Evolutionary conservation across 805 yeast genomes (phyloP).

Genomic region (Maudiozyma saulgeensis): DNA sequence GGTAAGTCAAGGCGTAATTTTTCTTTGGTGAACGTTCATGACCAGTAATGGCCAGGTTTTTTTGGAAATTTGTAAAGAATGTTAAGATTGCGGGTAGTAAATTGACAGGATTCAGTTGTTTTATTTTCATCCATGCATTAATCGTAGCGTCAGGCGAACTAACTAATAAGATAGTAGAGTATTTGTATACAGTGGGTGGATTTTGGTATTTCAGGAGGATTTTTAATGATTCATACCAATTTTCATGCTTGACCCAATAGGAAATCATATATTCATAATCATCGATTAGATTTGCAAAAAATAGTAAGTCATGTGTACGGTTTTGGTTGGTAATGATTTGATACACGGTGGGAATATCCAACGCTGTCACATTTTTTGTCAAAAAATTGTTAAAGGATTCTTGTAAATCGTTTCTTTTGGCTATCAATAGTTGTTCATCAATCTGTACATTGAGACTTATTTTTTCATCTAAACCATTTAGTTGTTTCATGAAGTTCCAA

Average conservation of each 20-base stretch:
- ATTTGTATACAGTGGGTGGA: conserved; percentile 46
- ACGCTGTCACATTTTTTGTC: conserved; percentile 32
- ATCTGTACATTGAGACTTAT: conserved; percentile 17
- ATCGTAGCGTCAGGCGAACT: conserved; percentile 64
- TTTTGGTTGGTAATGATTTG: conserved; percentile 64
- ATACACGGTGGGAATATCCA: conserved; percentile 63
- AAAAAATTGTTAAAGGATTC: conserved; percentile 41
- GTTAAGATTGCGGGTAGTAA: conserved; percentile 69
- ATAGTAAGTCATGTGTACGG: conserved; percentile 50
- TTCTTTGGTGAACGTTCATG: conserved; percentile 18
- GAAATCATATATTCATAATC: conserved; percentile 64
- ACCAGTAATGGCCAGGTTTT: conserved; percentile 26
- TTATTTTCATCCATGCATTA: conserved; percentile 61
- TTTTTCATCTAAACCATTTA: conserved; percentile 29
- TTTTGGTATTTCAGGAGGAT: conserved; percentile 42
- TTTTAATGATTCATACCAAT: conserved; percentile 66
- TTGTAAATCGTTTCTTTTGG: conserved; percentile 14
- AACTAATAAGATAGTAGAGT: conserved; percentile 57
- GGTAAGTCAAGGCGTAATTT: conserved; percentile 59
- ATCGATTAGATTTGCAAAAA: conserved; percentile 54
- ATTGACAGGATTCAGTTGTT: conserved; percentile 45
- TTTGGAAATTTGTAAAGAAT: conserved; percentile 43
- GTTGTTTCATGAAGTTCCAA: conserved; percentile 28
- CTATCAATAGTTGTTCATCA: conserved; percentile 12
- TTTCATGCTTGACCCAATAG: conserved; percentile 56